Conservation (phyloP, 2,329 filamentous ascomycete genomes). For the Herpotrichia juniperi region DNA sequence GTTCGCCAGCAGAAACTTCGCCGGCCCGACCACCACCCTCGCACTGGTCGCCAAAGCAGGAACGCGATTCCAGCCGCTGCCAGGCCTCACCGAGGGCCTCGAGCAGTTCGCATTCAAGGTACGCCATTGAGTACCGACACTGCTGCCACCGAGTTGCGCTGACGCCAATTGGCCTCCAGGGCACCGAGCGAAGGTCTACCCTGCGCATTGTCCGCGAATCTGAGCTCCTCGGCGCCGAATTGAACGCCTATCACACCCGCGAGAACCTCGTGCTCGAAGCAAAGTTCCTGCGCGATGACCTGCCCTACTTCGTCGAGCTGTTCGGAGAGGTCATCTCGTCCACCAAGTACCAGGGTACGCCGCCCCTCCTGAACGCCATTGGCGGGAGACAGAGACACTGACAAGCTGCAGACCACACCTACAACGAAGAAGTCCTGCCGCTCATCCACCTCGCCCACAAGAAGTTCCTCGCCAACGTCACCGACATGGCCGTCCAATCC, state of each 20-base stretch:
- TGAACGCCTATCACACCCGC: slow-evolving; percentile 85
- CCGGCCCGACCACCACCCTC: slow-evolving; percentile 87
- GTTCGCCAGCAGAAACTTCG: slow-evolving; percentile 87
- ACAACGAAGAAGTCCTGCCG: slow-evolving; percentile 83
- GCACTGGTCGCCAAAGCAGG: slow-evolving; percentile 93
- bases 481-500: slow-evolving; percentile 80
- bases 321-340: slow-evolving; percentile 87
- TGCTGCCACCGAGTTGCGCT: slow-evolving; percentile 23
- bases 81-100: slow-evolving; percentile 86
- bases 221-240: slow-evolving; percentile 91
- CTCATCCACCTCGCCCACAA: slow-evolving; percentile 80
- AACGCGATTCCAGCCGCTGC: slow-evolving; percentile 87
- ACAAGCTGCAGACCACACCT: slow-evolving; percentile 73
- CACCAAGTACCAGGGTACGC: slow-evolving; percentile 78
- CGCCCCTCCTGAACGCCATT: slow-evolving; percentile 23
- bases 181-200: slow-evolving; percentile 85
- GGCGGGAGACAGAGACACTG: slow-evolving; percentile 13
- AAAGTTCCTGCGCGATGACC: slow-evolving; percentile 92
- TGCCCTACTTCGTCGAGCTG: slow-evolving; percentile 97
- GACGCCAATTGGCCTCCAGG: slow-evolving; percentile 59
- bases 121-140: slow-evolving; percentile 31
- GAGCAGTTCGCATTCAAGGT: slow-evolving; percentile 99
- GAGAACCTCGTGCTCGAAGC: slow-evolving; percentile 92
- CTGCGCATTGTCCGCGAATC: slow-evolving; percentile 93
- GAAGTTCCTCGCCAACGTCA: slow-evolving; percentile 66